phyloP scores from a whole-genome alignment of 2,329 filamentous ascomycete species.

The Proliferodiscus dingleyae region DNA sequence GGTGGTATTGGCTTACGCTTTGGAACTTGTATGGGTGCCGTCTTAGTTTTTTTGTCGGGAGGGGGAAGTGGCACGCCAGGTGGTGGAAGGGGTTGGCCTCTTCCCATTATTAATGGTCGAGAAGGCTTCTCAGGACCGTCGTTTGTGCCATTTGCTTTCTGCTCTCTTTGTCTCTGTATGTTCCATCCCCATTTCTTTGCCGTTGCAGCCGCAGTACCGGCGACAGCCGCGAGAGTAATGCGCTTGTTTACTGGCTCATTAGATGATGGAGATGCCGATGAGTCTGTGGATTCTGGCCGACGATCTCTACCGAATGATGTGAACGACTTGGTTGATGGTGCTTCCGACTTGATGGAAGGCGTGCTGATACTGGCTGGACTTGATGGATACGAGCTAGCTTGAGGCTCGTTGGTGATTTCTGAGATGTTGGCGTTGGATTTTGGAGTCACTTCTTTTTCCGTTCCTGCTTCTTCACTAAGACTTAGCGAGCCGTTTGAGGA shows the following conservation, averaged over 20 bases:
- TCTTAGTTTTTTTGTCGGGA: slow-evolving; percentile 56
- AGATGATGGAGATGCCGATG: slow-evolving; percentile 23
- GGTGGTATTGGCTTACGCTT: slow-evolving; percentile 59
- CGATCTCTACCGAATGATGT: slow-evolving; percentile 33
- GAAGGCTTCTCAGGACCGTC: slow-evolving; percentile 36
- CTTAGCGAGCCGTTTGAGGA: slow-evolving; percentile 43
- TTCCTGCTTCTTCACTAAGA: slow-evolving; percentile 34
- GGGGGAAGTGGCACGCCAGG: slow-evolving; percentile 73
- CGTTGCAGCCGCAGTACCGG: slow-evolving; percentile 46
- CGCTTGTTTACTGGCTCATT: slow-evolving; percentile 37
- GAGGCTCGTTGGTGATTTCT: slow-evolving; percentile 9
- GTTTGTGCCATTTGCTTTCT: slow-evolving; percentile 16
- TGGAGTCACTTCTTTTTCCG: slow-evolving; percentile 30
- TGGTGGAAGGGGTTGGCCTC: slow-evolving; percentile 76
- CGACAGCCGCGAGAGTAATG: slow-evolving; percentile 49
- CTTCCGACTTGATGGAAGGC: slow-evolving; percentile 38
- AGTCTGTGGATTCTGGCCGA: slow-evolving; percentile 30
- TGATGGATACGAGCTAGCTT: slow-evolving; percentile 20
- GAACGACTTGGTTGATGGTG: slow-evolving; percentile 37
- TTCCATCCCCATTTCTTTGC: slow-evolving; percentile 57
- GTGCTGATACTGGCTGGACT: slow-evolving; percentile 33
- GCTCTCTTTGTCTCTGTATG: slow-evolving; percentile 44
- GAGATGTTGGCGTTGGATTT: slow-evolving; percentile 18
- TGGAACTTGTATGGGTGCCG: slow-evolving; percentile 52
- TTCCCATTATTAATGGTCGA: slow-evolving; percentile 65